These are phyloP conservation scores for Zymoseptoria crescenta DNA, from an alignment of 2,329 filamentous ascomycete species.

Conservation along the genomic window DNA sequence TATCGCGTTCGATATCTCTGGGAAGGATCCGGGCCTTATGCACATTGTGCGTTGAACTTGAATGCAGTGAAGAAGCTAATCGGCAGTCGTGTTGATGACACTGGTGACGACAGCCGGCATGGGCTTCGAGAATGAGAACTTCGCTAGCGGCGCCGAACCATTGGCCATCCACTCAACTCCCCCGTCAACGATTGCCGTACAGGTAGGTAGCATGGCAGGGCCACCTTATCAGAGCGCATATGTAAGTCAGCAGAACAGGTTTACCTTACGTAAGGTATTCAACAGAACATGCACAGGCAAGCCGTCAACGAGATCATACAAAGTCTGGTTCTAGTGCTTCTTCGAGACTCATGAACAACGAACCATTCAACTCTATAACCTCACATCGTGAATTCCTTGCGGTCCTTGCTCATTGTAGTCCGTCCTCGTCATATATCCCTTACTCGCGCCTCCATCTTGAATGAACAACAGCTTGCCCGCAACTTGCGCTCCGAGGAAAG, in stretches of 20 bases:
- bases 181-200: background rate
- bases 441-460: slow-evolving; percentile 56
- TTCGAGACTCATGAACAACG: background rate
- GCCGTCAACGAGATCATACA: background rate
- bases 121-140: background rate
- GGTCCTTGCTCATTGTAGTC: slow-evolving; percentile 63
- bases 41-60: background rate
- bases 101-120: background rate
- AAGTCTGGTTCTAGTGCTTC: background rate
- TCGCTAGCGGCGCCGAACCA: background rate
- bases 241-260: background rate
- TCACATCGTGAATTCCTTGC: slow-evolving; percentile 53
- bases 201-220: background rate
- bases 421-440: slow-evolving; percentile 61
- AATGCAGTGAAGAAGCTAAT: background rate
- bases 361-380: slow-evolving; percentile 5
- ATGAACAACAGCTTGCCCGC: slow-evolving; percentile 70
- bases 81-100: background rate
- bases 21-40: background rate
- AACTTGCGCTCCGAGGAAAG: slow-evolving; percentile 81
- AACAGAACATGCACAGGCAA: too few relatives aligned
- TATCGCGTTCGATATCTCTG: background rate
- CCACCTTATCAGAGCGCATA: background rate
- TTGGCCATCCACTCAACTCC: background rate
- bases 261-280: too few relatives aligned